Conservation (phyloP, 768 basidiomycete species). For the Galerina marginata region DNA sequence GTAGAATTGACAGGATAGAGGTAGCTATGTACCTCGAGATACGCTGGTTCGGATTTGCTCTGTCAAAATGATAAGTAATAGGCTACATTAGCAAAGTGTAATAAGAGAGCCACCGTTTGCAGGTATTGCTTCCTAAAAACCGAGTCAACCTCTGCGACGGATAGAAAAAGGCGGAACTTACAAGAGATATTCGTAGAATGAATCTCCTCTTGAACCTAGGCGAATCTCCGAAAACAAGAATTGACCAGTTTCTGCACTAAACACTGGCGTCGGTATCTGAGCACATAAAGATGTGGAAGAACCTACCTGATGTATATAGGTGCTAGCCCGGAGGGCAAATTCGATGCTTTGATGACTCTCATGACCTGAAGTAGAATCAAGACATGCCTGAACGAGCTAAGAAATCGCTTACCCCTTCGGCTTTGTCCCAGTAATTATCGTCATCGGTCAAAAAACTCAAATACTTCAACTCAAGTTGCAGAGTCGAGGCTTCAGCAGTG, state of each 20-base stretch:
- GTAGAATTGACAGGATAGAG: not conserved
- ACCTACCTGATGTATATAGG: constrained; percentile 84
- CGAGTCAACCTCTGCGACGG: not conserved
- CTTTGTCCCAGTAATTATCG: constrained; percentile 82
- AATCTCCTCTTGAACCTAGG: constrained; percentile 92
- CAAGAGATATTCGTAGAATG: constrained; percentile 92
- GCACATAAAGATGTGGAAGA: not conserved
- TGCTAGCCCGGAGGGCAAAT: constrained; percentile 70
- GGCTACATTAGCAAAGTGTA: not conserved
- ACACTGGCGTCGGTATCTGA: not conserved
- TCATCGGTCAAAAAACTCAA: constrained; percentile 79
- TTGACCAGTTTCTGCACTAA: constrained; percentile 46
- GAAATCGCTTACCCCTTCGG: constrained; percentile 59
- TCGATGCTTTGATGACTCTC: constrained; percentile 66
- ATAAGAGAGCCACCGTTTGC: constrained; percentile 62
- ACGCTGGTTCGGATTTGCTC: constrained; percentile 79
- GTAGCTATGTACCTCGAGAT: constrained; percentile 61
- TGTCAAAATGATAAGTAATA: constrained; percentile 26
- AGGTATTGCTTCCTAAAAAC: constrained; percentile 73
- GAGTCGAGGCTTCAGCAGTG: constrained; percentile 84
- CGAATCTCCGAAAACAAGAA: constrained; percentile 77
- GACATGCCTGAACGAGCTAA: not conserved
- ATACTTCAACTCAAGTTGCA: constrained; percentile 92
- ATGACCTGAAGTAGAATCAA: constrained; percentile 49
- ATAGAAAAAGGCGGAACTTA: constrained; percentile 36